phyloP scores from a whole-genome alignment of 202 grass and related monocot species.

The Tripidium arundinaceum region DNA sequence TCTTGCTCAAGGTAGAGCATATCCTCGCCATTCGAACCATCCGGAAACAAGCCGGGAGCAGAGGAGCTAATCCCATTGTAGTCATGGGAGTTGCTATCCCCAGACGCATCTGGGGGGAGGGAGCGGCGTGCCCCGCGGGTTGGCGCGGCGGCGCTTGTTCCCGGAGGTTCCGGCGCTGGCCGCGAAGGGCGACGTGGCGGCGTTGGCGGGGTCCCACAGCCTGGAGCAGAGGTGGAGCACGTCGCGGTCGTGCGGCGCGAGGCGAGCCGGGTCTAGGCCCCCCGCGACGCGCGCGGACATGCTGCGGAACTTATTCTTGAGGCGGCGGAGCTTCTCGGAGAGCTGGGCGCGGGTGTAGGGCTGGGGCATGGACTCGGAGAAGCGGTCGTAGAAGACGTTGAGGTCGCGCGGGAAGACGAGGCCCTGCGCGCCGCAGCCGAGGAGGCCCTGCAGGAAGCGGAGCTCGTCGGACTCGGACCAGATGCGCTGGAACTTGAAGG shows the following conservation, averaged over 20 bases:
- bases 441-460: conserved; percentile 86
- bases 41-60: background rate
- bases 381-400: conserved; percentile 93
- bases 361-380: conserved; percentile 93
- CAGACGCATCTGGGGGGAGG: background rate
- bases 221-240: conserved; percentile 88
- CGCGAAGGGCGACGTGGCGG: conserved; percentile 63
- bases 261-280: conserved; percentile 69
- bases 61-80: conserved; percentile 26
- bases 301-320: conserved; percentile 70
- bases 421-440: conserved; percentile 86
- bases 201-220: conserved; percentile 83
- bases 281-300: conserved; percentile 45
- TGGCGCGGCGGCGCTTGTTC: conserved; percentile 88
- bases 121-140: conserved; percentile 12
- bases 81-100: conserved; percentile 36
- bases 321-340: conserved; percentile 90
- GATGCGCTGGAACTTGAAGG: conserved; percentile 87
- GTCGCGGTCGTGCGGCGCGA: conserved; percentile 89
- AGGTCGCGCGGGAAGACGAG: conserved; percentile 87
- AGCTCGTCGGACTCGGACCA: conserved; percentile 96
- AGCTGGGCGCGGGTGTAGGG: conserved; percentile 89
- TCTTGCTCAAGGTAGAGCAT: conserved; percentile 34
- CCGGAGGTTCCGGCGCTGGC: conserved; percentile 34
- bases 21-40: conserved; percentile 7